phyloP scores from a whole-genome alignment of 257 asterid species.

The Datura wrightii region DNA sequence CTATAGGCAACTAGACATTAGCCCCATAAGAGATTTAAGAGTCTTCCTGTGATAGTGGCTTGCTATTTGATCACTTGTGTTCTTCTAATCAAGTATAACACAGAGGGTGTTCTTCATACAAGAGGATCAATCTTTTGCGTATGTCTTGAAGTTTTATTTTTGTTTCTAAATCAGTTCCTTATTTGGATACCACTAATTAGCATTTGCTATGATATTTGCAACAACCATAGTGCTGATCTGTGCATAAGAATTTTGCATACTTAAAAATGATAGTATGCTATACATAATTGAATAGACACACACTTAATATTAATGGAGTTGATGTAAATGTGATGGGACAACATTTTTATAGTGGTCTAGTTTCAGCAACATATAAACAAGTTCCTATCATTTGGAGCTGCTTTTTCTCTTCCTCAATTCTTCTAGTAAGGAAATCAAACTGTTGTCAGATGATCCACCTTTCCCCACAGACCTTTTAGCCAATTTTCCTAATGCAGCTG shows the following conservation, averaged over 20 bases:
- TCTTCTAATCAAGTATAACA: background rate
- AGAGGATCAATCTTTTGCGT: background rate
- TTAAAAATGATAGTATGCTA: background rate
- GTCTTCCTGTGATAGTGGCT: background rate
- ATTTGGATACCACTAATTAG: no score
- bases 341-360: background rate
- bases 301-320: background rate
- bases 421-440: constrained; percentile 17
- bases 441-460: constrained; percentile 26
- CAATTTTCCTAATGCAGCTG: constrained; percentile 25
- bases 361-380: background rate
- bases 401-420: constrained; percentile 10
- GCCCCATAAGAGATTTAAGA: no score
- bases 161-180: no score
- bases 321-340: background rate
- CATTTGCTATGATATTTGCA: background rate
- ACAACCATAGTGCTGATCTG: background rate
- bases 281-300: background rate
- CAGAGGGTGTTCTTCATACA: background rate
- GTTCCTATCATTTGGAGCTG: background rate
- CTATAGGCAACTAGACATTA: no score
- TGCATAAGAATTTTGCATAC: background rate
- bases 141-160: no score
- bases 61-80: background rate
- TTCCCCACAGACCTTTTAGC: constrained; percentile 21